These are phyloP conservation scores for Pachysolen tannophilus DNA, from an alignment of 805 yeast species.

Conservation along the genomic window DNA sequence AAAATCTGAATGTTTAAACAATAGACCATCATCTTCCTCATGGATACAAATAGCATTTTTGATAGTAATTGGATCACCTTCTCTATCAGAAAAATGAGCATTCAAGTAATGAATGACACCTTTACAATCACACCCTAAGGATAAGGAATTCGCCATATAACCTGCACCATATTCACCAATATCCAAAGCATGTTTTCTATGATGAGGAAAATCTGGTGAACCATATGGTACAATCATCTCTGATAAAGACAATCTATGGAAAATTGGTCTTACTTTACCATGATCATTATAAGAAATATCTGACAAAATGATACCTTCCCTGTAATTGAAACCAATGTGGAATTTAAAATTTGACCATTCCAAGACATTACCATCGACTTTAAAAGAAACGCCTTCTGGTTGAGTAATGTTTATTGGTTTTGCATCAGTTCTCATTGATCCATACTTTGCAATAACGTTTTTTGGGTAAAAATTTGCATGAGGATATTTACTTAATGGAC, in stretches of 20 bases:
- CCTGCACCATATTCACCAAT: conserved; percentile 74
- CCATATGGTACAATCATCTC: conserved; percentile 75
- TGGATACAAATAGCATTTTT: conserved; percentile 65
- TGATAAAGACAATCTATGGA: conserved; percentile 56
- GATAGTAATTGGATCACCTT: conserved; percentile 49
- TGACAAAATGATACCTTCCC: conserved; percentile 62
- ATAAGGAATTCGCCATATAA: conserved; percentile 56
- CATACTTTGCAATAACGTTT: conserved; percentile 43
- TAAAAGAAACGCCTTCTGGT: conserved; percentile 64
- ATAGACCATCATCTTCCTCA: conserved; percentile 64
- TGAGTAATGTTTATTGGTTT: conserved; percentile 55
- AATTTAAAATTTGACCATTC: conserved; percentile 61
- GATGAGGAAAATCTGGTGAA: conserved; percentile 57
- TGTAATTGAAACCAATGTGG: conserved; percentile 64
- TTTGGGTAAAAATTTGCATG: conserved; percentile 53
- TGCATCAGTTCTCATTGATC: conserved; percentile 44
- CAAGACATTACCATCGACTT: conserved; percentile 47
- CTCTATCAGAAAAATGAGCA: conserved; percentile 47
- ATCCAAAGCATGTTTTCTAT: conserved; percentile 67
- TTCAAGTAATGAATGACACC: conserved; percentile 66
- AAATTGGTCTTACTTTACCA: conserved; percentile 50
- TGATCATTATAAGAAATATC: conserved; percentile 59
- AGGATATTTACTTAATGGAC: conserved; percentile 49
- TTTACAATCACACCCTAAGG: conserved; percentile 65
- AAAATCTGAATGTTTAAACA: conserved; percentile 65